phyloP scores from a whole-genome alignment of 2,329 filamentous ascomycete species.

The Cryphonectria carpinicola region DNA sequence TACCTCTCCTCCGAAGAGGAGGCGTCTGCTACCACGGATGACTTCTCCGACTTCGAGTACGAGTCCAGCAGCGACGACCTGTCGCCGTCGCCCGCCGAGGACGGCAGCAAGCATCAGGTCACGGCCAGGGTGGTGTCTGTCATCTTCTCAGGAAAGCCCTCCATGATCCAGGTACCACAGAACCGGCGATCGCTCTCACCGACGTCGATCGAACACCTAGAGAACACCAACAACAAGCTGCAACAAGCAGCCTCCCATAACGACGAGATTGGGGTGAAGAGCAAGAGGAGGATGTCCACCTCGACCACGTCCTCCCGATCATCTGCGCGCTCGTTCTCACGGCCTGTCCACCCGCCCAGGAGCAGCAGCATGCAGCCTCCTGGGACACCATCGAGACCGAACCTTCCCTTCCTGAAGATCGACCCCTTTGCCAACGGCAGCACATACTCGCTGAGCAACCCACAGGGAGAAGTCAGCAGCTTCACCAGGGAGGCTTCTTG shows the following conservation, averaged over 20 bases:
- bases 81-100: conserved; percentile 30
- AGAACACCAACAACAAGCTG: conserved; percentile 28
- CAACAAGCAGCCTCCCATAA: conserved; percentile 5
- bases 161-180: conserved; percentile 54
- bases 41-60: conserved; percentile 60
- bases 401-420: conserved; percentile 55
- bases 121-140: conserved; percentile 64
- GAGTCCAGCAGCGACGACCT: conserved; percentile 36
- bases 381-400: conserved; percentile 38
- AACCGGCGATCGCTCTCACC: conserved; percentile 50
- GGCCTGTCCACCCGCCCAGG: conserved; percentile 40
- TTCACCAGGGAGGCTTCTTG: conserved; percentile 20
- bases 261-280: conserved; percentile 32
- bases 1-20: conserved; percentile 71
- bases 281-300: conserved; percentile 39
- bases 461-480: background rate
- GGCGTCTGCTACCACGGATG: conserved; percentile 63
- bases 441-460: conserved; percentile 38
- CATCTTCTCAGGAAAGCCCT: conserved; percentile 62
- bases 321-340: conserved; percentile 30
- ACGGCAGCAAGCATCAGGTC: conserved; percentile 53
- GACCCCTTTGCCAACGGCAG: conserved; percentile 55
- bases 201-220: conserved; percentile 39
- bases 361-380: conserved; percentile 48
- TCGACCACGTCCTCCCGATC: conserved; percentile 37